phyloP scores from a whole-genome alignment of 2,329 filamentous ascomycete genomes.

The Epichloe aotearoae region DNA sequence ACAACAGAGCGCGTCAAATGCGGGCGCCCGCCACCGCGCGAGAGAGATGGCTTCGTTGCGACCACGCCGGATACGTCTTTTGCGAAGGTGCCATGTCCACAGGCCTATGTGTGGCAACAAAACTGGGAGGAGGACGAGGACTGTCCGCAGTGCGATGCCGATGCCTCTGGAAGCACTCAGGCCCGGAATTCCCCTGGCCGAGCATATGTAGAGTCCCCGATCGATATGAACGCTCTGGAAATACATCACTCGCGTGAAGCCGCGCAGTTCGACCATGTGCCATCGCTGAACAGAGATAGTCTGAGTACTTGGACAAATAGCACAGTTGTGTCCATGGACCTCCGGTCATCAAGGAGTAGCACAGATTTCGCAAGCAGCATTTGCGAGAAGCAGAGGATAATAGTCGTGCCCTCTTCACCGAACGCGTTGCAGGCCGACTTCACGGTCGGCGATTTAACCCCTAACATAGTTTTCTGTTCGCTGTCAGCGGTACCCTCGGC shows the following conservation, averaged over 20 bases:
- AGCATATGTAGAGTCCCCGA: background rate
- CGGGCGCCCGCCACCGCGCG: background rate
- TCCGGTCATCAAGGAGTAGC: background rate
- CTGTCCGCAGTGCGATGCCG: no score
- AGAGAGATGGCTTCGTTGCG: background rate
- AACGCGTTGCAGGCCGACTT: background rate
- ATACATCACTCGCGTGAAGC: background rate
- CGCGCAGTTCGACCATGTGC: background rate
- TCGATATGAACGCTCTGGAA: background rate
- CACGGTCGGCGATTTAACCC: background rate
- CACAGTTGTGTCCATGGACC: background rate
- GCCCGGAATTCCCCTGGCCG: background rate
- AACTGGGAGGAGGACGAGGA: background rate
- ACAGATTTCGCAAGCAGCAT: background rate
- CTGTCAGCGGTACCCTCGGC: background rate
- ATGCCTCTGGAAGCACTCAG: background rate
- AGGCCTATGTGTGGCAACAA: background rate
- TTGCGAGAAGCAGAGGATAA: background rate
- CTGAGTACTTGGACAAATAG: background rate
- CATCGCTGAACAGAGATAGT: background rate
- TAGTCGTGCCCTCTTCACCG: background rate
- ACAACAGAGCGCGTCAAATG: background rate
- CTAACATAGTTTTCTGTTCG: background rate
- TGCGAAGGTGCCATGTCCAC: background rate
- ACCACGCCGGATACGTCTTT: background rate